phyloP scores from a whole-genome alignment of 208 protist genomes.

The Leishmania martiniquensis region DNA sequence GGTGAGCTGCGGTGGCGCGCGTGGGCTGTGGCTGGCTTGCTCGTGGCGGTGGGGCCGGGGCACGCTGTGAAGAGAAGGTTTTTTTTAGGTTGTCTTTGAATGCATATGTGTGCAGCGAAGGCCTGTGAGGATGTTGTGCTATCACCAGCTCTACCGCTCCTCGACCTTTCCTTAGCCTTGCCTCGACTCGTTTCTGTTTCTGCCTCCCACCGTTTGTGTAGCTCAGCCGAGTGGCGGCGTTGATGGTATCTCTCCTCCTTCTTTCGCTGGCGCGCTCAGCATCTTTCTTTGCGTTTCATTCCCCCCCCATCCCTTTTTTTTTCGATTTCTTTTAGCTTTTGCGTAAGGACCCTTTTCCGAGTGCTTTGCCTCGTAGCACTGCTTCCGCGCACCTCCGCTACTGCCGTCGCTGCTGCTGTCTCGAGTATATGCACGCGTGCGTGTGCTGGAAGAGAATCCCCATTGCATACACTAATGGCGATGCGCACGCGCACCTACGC shows the following conservation, averaged over 20 bases:
- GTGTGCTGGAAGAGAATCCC: background rate
- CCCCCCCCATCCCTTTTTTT: background rate
- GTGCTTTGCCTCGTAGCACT: slow-evolving; percentile 7
- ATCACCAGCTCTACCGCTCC: background rate
- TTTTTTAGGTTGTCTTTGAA: background rate
- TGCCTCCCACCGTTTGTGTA: no score
- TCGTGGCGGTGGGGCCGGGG: background rate
- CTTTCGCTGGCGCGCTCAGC: background rate
- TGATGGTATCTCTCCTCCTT: background rate
- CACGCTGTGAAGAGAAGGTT: background rate
- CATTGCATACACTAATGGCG: background rate
- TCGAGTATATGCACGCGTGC: background rate
- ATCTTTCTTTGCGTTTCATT: background rate
- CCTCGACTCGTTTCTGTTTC: no score
- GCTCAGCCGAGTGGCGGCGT: no score
- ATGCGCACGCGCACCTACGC: background rate
- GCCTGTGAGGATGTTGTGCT: background rate
- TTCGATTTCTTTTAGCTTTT: background rate
- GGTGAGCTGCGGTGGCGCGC: background rate
- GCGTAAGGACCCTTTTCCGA: no score
- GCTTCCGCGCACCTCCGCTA: background rate
- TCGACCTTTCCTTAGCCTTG: background rate
- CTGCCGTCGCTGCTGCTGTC: background rate
- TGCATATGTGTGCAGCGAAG: background rate
- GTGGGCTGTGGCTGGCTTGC: background rate